Conservation (phyloP, 257 asterid genomes). For the Linaria vulgaris region DNA sequence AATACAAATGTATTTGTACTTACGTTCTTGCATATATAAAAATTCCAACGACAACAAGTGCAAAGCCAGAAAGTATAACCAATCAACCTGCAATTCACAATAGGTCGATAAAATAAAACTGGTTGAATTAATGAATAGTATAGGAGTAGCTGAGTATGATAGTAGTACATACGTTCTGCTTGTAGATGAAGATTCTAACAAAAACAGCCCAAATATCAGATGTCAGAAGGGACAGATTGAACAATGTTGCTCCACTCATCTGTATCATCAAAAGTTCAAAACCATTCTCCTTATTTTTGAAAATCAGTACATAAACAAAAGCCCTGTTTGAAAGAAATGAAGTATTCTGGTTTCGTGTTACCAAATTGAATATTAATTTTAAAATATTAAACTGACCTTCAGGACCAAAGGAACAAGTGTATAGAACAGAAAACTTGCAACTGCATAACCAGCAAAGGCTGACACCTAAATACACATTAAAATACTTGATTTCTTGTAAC, state of each 20-base stretch:
- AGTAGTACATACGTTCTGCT: slow-evolving; percentile 46
- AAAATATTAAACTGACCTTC: slow-evolving; percentile 37
- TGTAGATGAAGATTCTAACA: slow-evolving; percentile 62
- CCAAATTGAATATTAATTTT: too few relatives aligned
- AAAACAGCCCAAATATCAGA: slow-evolving; percentile 83
- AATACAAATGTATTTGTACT: neutral
- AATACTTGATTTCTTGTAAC: too few relatives aligned
- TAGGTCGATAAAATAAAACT: neutral
- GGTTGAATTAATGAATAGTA: too few relatives aligned
- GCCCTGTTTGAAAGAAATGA: neutral
- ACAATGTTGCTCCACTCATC: slow-evolving; percentile 76
- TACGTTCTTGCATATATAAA: slow-evolving; percentile 57
- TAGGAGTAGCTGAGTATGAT: too few relatives aligned
- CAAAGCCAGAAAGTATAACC: slow-evolving; percentile 62
- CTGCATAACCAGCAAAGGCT: slow-evolving; percentile 44
- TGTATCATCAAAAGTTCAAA: too few relatives aligned
- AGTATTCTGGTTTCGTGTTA: neutral
- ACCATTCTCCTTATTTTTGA: neutral
- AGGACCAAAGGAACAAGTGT: slow-evolving; percentile 45
- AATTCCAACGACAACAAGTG: slow-evolving; percentile 55
- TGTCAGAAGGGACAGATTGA: slow-evolving; percentile 74
- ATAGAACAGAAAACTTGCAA: slow-evolving; percentile 51
- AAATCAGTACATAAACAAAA: neutral
- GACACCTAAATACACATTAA: slow-evolving; percentile 48
- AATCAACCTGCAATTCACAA: slow-evolving; percentile 73